These are phyloP conservation scores for Austropuccinia psidii DNA, from an alignment of 1,284 basidiomycete species.

Conservation along the genomic window DNA sequence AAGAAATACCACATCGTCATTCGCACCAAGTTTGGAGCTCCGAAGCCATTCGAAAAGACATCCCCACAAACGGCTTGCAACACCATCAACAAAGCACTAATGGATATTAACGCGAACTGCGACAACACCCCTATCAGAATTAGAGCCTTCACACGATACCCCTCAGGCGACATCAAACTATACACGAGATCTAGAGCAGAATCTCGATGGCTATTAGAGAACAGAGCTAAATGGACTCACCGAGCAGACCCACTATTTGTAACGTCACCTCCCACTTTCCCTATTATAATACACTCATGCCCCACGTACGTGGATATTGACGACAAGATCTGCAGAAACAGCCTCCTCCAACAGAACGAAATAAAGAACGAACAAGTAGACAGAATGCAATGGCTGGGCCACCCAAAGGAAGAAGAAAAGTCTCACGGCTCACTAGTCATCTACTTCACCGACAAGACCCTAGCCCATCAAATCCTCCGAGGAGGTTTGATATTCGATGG, in stretches of 20 bases:
- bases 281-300: neutral
- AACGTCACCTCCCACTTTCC: neutral
- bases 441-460: neutral
- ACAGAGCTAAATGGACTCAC: neutral
- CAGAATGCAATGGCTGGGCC: neutral
- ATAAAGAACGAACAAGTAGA: neutral
- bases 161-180: too few relatives aligned
- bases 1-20: too few relatives aligned
- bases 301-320: neutral
- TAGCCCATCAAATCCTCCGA: neutral
- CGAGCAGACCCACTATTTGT: neutral
- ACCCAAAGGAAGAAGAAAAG: neutral
- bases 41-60: too few relatives aligned
- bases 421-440: neutral
- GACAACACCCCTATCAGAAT: too few relatives aligned
- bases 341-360: neutral
- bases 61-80: too few relatives aligned
- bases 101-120: too few relatives aligned
- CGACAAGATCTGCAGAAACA: neutral
- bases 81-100: too few relatives aligned
- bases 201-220: constrained; percentile 4
- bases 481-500: neutral
- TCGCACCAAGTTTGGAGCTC: too few relatives aligned
- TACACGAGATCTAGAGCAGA: neutral
- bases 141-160: too few relatives aligned